Percentiles rank a stretch among this genome's conserved stretches.
Evolutionary conservation across 164 flowering plant genomes (phyloP).

Genomic region (Nelumbo lutea): DNA sequence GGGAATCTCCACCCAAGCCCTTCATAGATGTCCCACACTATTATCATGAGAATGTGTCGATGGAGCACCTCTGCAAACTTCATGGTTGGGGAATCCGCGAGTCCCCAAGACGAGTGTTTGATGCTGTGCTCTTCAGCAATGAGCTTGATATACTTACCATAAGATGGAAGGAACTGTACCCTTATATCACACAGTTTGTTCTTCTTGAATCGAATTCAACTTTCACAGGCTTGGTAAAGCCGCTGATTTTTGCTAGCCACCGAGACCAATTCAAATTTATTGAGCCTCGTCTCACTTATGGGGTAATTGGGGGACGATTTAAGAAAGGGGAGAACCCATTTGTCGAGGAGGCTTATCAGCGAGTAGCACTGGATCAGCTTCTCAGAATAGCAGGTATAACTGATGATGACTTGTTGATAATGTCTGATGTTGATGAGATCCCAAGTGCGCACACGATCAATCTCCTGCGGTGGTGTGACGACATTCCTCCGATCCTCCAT

Average conservation of each 20-base stretch:
- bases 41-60: conserved; percentile 77
- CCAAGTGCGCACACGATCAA: conserved; percentile 84
- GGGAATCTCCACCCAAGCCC: conserved; percentile 85
- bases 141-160: conserved; percentile 73
- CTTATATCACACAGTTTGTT: conserved; percentile 74
- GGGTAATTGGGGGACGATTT: conserved; percentile 61
- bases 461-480: conserved; percentile 86
- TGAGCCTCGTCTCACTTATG: conserved; percentile 76
- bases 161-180: conserved; percentile 79
- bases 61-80: conserved; percentile 81
- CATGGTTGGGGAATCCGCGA: conserved; percentile 89
- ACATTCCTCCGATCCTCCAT: conserved; percentile 63
- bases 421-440: conserved; percentile 92
- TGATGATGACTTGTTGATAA: conserved; percentile 76
- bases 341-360: conserved; percentile 78
- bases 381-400: conserved; percentile 72
- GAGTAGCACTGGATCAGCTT: conserved; percentile 77
- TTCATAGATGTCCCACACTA: conserved; percentile 79
- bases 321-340: conserved; percentile 81
- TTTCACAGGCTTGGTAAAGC: conserved; percentile 73
- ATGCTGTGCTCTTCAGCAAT: conserved; percentile 86
- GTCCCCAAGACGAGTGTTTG: conserved; percentile 82
- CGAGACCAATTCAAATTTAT: conserved; percentile 61
- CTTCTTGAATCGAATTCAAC: conserved; percentile 91
- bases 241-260: conserved; percentile 46